These are phyloP conservation scores for Rutstroemia sp. DNA, from an alignment of 2,329 filamentous ascomycete species.

Conservation along the genomic window DNA sequence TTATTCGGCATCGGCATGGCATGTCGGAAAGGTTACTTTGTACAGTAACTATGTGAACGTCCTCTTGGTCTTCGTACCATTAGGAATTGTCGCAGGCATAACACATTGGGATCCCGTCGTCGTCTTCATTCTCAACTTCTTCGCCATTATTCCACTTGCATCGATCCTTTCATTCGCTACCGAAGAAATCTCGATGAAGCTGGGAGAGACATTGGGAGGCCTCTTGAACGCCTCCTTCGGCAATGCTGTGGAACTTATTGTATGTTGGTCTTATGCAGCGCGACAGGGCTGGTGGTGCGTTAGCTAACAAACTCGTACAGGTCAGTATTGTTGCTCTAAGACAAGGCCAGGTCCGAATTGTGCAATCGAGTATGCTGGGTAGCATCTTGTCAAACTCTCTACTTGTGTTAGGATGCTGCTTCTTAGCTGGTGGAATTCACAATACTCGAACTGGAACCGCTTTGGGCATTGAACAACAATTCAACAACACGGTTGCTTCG, in stretches of 20 bases:
- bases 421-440: conserved; percentile 64
- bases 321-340: conserved; percentile 87
- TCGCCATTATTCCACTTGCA: conserved; percentile 48
- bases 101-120: conserved; percentile 42
- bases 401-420: conserved; percentile 76
- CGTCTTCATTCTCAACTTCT: conserved; percentile 33
- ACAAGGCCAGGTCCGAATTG: conserved; percentile 83
- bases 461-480: conserved; percentile 54
- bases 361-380: conserved; percentile 94
- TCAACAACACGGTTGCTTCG: conserved; percentile 70
- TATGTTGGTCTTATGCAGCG: neutral
- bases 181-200: conserved; percentile 38
- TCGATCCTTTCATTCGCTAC: conserved; percentile 36
- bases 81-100: conserved; percentile 60
- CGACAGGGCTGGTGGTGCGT: no score
- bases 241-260: conserved; percentile 52
- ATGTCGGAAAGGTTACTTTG: conserved; percentile 25
- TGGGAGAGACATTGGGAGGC: conserved; percentile 50
- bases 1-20: conserved; percentile 18
- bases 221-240: conserved; percentile 41
- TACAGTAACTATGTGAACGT: conserved; percentile 56
- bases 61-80: conserved; percentile 67
- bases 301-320: conserved; percentile 34
- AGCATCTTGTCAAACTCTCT: conserved; percentile 93
- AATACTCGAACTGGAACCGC: conserved; percentile 32